Base-by-base conservation (phyloP, 2,329 filamentous ascomycete species). In the Diaporthe ilicicola region DNA sequence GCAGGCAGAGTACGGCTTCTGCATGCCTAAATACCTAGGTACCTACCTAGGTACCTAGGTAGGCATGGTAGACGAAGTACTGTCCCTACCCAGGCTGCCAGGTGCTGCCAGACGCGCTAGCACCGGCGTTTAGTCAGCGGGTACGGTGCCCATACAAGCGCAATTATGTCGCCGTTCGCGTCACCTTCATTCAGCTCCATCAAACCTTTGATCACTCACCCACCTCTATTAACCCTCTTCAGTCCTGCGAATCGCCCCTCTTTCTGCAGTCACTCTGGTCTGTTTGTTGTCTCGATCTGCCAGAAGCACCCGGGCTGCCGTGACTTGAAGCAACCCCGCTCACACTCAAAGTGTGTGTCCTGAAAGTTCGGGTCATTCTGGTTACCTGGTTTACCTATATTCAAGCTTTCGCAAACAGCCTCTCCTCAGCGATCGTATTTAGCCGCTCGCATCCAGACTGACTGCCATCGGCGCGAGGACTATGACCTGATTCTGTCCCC, bases 41-140 rank as follows among this genome's bases (percentile, higher is more conserved):
- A 19, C 6, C 13, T 19, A 15, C 6, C 50, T 32, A 4, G 29
- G 27, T 54, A 9, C 29, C 17, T 22, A 24, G 51, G 29, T 34
- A 34, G 32, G n/a, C n/a, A n/a, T n/a, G n/a, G n/a, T n/a, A n/a
- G n/a, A n/a, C n/a, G n/a, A n/a, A n/a, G n/a, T n/a, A n/a, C n/a
- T n/a, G n/a, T n/a, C n/a, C 32, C 32, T 34, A 34, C 32, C 32
- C 32, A 34, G 32, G 32, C n/a, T n/a, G n/a, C n/a, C n/a, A n/a
- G 32, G 32, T 4, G 10, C 34, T 24, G 10, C 39, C 39, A 34
- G 53, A n/a, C 39, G 15, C 39, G 39, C 37, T 27, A 48, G 27
- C 39, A 24, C 34, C 37, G 17, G 17, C 5, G 9, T 39, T 68
- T 68, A 61, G 66, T 68, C 66, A 68, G 66, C 66, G n/a, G n/a